Base-by-base conservation (phyloP, 495 filamentous ascomycete species). In the Amorphotheca resinae region DNA sequence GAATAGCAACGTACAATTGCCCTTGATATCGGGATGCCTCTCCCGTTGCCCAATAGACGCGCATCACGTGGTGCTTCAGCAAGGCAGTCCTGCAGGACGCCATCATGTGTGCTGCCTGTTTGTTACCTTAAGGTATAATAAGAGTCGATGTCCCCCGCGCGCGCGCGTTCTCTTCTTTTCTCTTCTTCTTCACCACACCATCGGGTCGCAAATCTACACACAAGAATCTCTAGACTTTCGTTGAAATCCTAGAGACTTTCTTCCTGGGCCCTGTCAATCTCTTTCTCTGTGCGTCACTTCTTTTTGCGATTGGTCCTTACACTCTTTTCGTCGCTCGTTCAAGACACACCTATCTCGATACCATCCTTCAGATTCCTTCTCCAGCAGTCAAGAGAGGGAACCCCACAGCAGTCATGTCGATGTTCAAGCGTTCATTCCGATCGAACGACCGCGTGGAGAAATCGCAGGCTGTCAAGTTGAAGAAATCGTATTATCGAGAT, bases 381-480 rank as follows among this genome's bases (percentile, higher is more conserved):
- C 35, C 49, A 44, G 35, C 44, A n/a, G 42, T 46, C 49, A 49
- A 49, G 15, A 46, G n/a, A n/a, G n/a, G n/a, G n/a, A n/a, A n/a
- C 20, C 26, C 26, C 41, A 50, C 45, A 44, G 55, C 52, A 66
- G 66, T 43, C 45, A 28, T 28, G 25, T 28, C 25, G 11, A 81
- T 82, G 78, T 81, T 82, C 66, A 79, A 72, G 54, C 77, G 79
- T 41, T 81, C 77, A 42, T 80, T 82, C 66, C 59, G 63, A 51
- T 70, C 71, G 25, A 77, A 73, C 53, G 68, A 77, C 57, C 74
- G 77, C 46, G 76, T 73, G 54, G 70, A 72, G 47, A 84, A 85
- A 67, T 28, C 25, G 25, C 25, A 28, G 25, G 62, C 70, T 58
- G 69, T 66, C 58, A 82, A 73, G 62, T 47, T 64, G 58, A 82